Evolutionary conservation across 306 rosid species (phyloP).

Genomic region (Cicer chorassanicum): DNA sequence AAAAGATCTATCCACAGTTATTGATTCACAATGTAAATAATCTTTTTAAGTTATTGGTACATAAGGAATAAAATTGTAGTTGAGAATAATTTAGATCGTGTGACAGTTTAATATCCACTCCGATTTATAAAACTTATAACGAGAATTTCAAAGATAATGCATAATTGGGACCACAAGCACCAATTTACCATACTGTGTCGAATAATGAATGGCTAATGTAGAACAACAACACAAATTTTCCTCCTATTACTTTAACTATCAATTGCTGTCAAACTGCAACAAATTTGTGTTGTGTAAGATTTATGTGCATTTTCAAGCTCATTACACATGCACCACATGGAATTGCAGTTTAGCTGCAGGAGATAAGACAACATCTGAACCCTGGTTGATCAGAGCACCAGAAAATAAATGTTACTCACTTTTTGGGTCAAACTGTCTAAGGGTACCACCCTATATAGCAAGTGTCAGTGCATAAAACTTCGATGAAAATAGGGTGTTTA

Average conservation of each 20-base stretch:
- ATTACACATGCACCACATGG: not conserved
- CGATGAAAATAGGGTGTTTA: no score
- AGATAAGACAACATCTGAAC: not conserved
- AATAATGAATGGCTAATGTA: slow-evolving; percentile 6
- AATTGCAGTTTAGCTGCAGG: not conserved
- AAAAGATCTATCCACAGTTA: no score
- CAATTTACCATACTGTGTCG: slow-evolving; percentile 14
- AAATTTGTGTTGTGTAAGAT: not conserved
- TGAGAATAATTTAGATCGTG: no score
- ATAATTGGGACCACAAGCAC: slow-evolving; percentile 44
- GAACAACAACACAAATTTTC: slow-evolving; percentile 5
- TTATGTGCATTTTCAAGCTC: slow-evolving; percentile 1
- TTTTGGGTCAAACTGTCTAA: slow-evolving; percentile 29
- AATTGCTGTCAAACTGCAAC: not conserved
- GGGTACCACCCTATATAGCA: slow-evolving; percentile 12
- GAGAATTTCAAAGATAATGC: slow-evolving; percentile 40
- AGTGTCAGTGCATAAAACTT: slow-evolving; percentile 8
- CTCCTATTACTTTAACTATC: not conserved
- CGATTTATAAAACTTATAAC: slow-evolving; percentile 25
- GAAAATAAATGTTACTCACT: slow-evolving; percentile 18
- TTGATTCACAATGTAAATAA: no score
- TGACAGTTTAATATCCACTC: not conserved
- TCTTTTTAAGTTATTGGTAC: no score
- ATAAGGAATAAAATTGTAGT: no score
- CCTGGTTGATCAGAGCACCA: not conserved